These are phyloP conservation scores for Ogataea nakhonphanomensis DNA, from an alignment of 805 yeast genomes.

Conservation along the genomic window DNA sequence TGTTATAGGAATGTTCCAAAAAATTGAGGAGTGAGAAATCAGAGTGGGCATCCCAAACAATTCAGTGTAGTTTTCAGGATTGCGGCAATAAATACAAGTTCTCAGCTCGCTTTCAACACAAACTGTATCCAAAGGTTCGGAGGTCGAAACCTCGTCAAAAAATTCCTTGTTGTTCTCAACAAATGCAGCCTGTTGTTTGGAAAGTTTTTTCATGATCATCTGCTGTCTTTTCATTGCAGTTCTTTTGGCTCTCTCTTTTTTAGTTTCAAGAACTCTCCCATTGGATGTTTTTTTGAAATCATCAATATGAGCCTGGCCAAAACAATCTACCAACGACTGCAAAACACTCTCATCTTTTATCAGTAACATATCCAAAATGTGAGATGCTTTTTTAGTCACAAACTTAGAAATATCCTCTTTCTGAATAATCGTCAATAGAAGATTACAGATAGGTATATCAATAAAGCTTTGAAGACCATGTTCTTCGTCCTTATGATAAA, in stretches of 20 bases:
- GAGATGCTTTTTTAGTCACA: constrained; percentile 53
- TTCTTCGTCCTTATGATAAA: constrained; percentile 37
- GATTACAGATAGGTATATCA: constrained; percentile 54
- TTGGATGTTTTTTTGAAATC: constrained; percentile 47
- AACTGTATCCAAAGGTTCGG: constrained; percentile 19
- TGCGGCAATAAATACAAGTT: constrained; percentile 59
- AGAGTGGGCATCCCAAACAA: constrained; percentile 59
- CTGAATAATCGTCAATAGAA: constrained; percentile 50
- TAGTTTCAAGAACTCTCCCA: constrained; percentile 46
- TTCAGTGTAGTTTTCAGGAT: constrained; percentile 41
- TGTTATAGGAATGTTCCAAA: constrained; percentile 45
- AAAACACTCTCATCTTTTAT: constrained; percentile 46
- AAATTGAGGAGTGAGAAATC: constrained; percentile 42
- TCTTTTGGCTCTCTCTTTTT: constrained; percentile 51
- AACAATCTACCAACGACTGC: constrained; percentile 50
- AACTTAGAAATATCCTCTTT: constrained; percentile 46
- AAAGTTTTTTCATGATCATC: constrained; percentile 59
- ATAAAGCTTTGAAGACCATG: constrained; percentile 35
- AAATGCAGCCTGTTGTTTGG: constrained; percentile 48
- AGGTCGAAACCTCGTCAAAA: constrained; percentile 15
- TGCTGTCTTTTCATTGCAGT: constrained; percentile 61
- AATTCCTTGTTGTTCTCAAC: constrained; percentile 36
- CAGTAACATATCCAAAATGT: constrained; percentile 49
- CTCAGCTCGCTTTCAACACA: constrained; percentile 23
- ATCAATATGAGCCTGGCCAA: constrained; percentile 53